Percentiles rank a stretch among this genome's conserved stretches.
phyloP scores from a whole-genome alignment of 805 yeast species.

The Wickerhamiella sorbophila region DNA sequence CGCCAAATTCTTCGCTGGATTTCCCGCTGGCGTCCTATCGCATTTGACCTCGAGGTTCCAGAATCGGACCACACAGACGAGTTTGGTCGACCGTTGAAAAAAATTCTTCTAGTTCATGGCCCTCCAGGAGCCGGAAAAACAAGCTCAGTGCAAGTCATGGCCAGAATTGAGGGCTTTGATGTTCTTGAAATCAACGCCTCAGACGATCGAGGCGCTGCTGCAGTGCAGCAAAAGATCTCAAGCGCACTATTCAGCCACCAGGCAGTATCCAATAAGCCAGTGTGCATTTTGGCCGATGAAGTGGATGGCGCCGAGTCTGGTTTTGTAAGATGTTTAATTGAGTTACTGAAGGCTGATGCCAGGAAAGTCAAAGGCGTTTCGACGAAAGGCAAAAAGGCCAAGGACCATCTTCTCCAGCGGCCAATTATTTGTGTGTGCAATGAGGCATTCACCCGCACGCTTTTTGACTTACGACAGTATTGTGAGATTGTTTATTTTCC shows the following conservation, averaged over 20 bases:
- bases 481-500: constrained; percentile 60
- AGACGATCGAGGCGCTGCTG: constrained; percentile 50
- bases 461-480: constrained; percentile 58
- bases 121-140: constrained; percentile 94
- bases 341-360: constrained; percentile 11
- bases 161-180: constrained; percentile 67
- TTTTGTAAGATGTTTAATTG: constrained; percentile 12
- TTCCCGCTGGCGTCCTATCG: constrained; percentile 38
- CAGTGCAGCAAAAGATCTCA: constrained; percentile 22
- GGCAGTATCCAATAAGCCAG: constrained; percentile 43
- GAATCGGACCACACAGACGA: constrained; percentile 28
- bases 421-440: constrained; percentile 91
- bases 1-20: constrained; percentile 49
- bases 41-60: constrained; percentile 8
- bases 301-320: constrained; percentile 70
- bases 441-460: constrained; percentile 59
- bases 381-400: constrained; percentile 8
- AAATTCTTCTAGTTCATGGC: constrained; percentile 66
- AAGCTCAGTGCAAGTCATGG: constrained; percentile 70
- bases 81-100: constrained; percentile 35
- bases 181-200: constrained; percentile 78
- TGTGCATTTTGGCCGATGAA: constrained; percentile 78
- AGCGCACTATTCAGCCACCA: constrained; percentile 43
- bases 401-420: constrained; percentile 32
- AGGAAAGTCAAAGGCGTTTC: constrained; percentile 11